Evolutionary conservation across 495 filamentous ascomycete genomes (phyloP).

Genomic region (Hypoxylon subgilvum): DNA sequence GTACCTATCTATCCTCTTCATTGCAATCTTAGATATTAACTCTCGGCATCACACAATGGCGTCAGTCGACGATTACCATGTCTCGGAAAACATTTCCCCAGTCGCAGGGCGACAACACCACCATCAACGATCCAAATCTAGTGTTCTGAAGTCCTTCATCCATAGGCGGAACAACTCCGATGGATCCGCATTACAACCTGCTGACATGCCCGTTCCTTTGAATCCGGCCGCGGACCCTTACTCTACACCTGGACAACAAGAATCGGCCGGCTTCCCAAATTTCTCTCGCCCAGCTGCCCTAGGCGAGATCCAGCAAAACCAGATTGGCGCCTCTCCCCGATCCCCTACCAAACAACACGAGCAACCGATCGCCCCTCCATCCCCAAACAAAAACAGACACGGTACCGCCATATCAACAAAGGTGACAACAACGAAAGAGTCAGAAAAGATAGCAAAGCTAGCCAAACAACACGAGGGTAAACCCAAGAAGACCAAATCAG

Average conservation of each 20-base stretch:
- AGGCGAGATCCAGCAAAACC: conserved; percentile 58
- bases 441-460: conserved; percentile 57
- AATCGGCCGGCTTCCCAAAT: conserved; percentile 32
- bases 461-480: conserved; percentile 55
- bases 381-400: conserved; percentile 67
- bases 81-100: conserved; percentile 29
- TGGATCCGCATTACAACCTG: conserved; percentile 48
- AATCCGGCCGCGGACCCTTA: conserved; percentile 35
- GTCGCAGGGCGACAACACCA: conserved; percentile 13
- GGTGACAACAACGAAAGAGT: conserved; percentile 62
- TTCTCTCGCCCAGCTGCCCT: conserved; percentile 50
- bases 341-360: conserved; percentile 47
- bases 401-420: conserved; percentile 72
- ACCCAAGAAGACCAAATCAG: conserved; percentile 84
- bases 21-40: not conserved
- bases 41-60: conserved; percentile 27
- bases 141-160: conserved; percentile 64
- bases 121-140: conserved; percentile 62
- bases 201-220: conserved; percentile 24
- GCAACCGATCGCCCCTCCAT: conserved; percentile 45
- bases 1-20: conserved; percentile 10
- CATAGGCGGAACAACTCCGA: conserved; percentile 58
- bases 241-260: conserved; percentile 29
- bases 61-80: conserved; percentile 33
- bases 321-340: conserved; percentile 45